A percentile compares a stretch with the other conserved stretches of the same genome.
These are phyloP conservation scores for Toxicodendron radicans DNA, from an alignment of 345 rosid genomes.

Conservation along the genomic window DNA sequence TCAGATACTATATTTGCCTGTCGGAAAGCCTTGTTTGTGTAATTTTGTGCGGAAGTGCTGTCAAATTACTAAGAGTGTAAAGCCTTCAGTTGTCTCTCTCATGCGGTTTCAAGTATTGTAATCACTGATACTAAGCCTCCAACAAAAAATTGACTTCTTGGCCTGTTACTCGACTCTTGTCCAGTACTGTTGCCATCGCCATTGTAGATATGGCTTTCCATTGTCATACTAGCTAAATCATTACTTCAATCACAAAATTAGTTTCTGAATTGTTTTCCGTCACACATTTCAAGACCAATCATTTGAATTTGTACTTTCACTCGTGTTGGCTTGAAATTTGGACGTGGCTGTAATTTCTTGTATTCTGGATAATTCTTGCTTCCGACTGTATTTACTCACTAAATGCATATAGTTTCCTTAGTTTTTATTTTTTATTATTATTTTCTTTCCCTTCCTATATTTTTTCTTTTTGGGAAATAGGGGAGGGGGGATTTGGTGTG, in stretches of 20 bases:
- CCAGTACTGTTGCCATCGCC: not conserved
- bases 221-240: not conserved
- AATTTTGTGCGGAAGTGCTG: slow-evolving; percentile 13
- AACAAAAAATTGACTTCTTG: not conserved
- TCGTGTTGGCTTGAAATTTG: not conserved
- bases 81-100: not conserved
- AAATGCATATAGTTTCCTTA: no score
- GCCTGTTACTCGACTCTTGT: not conserved
- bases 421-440: not conserved
- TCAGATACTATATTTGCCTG: slow-evolving; percentile 9
- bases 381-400: no score
- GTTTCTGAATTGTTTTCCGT: not conserved
- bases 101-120: slow-evolving; percentile 11
- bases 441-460: no score
- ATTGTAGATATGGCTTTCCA: slow-evolving; percentile 7
- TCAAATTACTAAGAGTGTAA: slow-evolving; percentile 17
- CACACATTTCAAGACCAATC: no score
- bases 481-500: not conserved
- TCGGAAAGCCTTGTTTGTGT: slow-evolving; percentile 9
- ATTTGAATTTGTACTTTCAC: not conserved
- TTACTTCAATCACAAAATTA: not conserved
- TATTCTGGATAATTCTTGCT: not conserved
- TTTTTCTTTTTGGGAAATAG: not conserved
- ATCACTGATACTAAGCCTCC: slow-evolving; percentile 14
- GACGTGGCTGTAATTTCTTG: not conserved